Evolutionary conservation across 345 rosid genomes (phyloP).

Genomic region (Gossypium herbaceum): DNA sequence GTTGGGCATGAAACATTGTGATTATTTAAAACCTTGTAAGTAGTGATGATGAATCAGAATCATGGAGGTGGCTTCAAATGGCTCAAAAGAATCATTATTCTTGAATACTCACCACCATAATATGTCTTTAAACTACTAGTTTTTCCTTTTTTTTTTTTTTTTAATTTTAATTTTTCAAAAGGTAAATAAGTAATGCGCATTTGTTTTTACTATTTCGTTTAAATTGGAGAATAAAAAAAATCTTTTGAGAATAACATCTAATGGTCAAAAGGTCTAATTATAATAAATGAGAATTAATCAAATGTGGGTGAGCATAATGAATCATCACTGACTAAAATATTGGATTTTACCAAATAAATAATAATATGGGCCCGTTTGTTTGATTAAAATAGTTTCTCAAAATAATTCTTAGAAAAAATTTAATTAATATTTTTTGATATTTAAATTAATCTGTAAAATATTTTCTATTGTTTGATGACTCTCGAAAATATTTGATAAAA

Average conservation of each 20-base stretch:
- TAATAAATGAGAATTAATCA: neutral
- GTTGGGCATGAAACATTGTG: neutral
- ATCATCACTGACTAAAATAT: too few species aligned
- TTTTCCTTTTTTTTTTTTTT: neutral
- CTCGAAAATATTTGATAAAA: too few species aligned
- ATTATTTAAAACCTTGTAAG: neutral
- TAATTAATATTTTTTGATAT: too few species aligned
- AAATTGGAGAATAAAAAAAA: neutral
- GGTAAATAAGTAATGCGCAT: neutral
- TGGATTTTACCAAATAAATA: too few species aligned
- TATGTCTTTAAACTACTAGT: neutral
- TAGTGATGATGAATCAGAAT: neutral
- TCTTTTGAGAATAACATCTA: neutral
- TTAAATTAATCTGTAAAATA: too few species aligned
- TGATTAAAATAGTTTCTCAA: accelerated
- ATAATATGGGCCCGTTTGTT: accelerated
- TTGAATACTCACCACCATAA: conserved; percentile 6
- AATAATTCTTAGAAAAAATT: accelerated
- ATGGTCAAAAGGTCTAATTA: conserved; percentile 1
- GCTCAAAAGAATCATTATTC: neutral
- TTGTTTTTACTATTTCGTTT: neutral
- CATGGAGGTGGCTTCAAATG: neutral
- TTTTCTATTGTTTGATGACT: accelerated
- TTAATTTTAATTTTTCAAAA: neutral
- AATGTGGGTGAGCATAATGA: too few species aligned